These are phyloP conservation scores for Pythium myriotylum DNA, from an alignment of 352 stramenopile species.

Conservation along the genomic window DNA sequence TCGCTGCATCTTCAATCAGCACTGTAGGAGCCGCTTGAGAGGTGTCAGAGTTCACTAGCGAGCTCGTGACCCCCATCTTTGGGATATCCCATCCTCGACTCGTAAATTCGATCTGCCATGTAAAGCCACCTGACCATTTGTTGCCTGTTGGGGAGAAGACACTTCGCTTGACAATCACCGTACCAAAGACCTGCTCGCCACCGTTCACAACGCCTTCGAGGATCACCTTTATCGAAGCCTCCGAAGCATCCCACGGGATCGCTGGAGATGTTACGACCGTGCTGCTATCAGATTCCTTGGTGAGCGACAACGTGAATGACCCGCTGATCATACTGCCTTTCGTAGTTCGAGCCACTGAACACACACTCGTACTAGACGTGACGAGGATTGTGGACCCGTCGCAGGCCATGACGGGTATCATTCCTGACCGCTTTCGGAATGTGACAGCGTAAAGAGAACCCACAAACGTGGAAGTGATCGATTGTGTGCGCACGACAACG, in stretches of 20 bases:
- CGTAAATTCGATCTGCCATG: conserved; percentile 94
- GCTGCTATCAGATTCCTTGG: conserved; percentile 43
- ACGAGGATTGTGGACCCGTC: conserved; percentile 31
- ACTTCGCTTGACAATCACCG: conserved; percentile 75
- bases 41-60: conserved; percentile 34
- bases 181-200: conserved; percentile 81
- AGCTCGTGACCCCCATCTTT: conserved; percentile 45
- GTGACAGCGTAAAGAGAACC: conserved; percentile 65
- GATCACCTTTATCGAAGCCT: conserved; percentile 58
- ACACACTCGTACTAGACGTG: conserved; percentile 31
- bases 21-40: conserved; percentile 25
- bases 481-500: conserved; percentile 35
- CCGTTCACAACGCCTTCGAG: conserved; percentile 44
- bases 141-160: conserved; percentile 81
- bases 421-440: conserved; percentile 64
- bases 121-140: conserved; percentile 94
- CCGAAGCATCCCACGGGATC: conserved; percentile 79
- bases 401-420: conserved; percentile 57
- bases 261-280: conserved; percentile 19
- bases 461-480: conserved; percentile 53
- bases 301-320: conserved; percentile 57
- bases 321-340: conserved; percentile 74
- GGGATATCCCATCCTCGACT: conserved; percentile 85
- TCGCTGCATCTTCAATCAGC: conserved; percentile 47
- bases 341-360: conserved; percentile 38